Conservation (phyloP, 495 filamentous ascomycete genomes). For the Trichoderma erinaceum region DNA sequence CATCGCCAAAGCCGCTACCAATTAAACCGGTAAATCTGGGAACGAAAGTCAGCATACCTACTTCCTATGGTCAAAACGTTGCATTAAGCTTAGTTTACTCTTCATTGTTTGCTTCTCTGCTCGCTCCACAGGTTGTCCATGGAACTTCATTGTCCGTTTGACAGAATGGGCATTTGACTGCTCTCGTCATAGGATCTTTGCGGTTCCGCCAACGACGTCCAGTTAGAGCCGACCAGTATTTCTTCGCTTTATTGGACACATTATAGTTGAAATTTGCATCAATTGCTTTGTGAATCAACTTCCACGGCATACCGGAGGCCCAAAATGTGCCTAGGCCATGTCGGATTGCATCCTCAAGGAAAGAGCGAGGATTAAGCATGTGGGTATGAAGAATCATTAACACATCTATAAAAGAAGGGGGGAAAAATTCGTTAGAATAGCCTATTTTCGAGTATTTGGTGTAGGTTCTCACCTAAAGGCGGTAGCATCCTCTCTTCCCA, state of each 20-base stretch:
- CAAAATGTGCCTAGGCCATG: conserved; percentile 47
- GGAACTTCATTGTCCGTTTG: conserved; percentile 28
- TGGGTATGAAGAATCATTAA: conserved; percentile 75
- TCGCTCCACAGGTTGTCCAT: conserved; percentile 42
- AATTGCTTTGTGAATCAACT: conserved; percentile 47
- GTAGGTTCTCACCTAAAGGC: conserved; percentile 19
- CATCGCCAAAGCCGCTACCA: conserved; percentile 49
- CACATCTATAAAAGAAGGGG: conserved; percentile 40
- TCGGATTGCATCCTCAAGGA: conserved; percentile 62
- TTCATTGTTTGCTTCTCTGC: conserved; percentile 11
- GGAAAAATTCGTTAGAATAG: background rate
- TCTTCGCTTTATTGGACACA: conserved; percentile 30
- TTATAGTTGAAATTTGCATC: conserved; percentile 49
- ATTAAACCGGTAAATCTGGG: background rate
- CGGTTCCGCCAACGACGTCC: conserved; percentile 46
- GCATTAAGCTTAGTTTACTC: background rate
- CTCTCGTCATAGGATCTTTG: conserved; percentile 34
- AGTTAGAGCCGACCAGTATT: conserved; percentile 38
- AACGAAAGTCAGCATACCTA: background rate
- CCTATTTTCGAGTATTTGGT: background rate
- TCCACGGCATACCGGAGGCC: conserved; percentile 56
- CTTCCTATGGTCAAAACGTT: background rate
- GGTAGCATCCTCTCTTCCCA: conserved; percentile 15
- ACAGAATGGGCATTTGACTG: conserved; percentile 48
- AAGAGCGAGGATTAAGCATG: conserved; percentile 62